Conservation (phyloP, 306 rosid genomes). For the Malus fusca region DNA sequence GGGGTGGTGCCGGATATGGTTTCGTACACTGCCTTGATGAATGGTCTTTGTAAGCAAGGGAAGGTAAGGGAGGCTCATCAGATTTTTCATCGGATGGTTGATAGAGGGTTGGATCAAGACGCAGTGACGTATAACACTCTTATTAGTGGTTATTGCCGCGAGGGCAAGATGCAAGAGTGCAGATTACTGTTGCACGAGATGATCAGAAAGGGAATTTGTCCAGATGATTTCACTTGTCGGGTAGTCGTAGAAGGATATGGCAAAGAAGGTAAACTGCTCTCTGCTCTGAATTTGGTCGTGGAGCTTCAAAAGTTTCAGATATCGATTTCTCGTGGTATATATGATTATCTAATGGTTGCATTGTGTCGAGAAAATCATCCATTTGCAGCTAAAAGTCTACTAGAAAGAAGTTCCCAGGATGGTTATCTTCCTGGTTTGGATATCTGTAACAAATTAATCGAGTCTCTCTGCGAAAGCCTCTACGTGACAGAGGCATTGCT, state of each 20-base stretch:
- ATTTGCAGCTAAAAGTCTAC: slow-evolving; percentile 68
- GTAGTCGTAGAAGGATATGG: slow-evolving; percentile 56
- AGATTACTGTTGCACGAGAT: slow-evolving; percentile 56
- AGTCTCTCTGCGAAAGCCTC: slow-evolving; percentile 46
- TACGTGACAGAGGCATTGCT: slow-evolving; percentile 44
- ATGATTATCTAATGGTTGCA: slow-evolving; percentile 45
- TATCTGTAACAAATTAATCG: slow-evolving; percentile 42
- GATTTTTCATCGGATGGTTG: slow-evolving; percentile 75
- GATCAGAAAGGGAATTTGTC: slow-evolving; percentile 53
- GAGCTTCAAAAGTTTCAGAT: slow-evolving; percentile 57
- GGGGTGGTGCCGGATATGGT: slow-evolving; percentile 69
- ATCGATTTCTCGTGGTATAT: slow-evolving; percentile 35
- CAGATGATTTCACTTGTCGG: slow-evolving; percentile 57
- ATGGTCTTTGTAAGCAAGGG: slow-evolving; percentile 71
- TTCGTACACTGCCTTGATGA: slow-evolving; percentile 66
- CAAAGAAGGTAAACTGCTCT: slow-evolving; percentile 51
- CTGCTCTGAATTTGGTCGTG: slow-evolving; percentile 65
- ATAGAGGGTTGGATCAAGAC: slow-evolving; percentile 64
- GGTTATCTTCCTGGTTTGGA: slow-evolving; percentile 36
- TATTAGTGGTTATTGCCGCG: slow-evolving; percentile 56
- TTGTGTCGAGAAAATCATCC: slow-evolving; percentile 70
- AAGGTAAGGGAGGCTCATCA: slow-evolving; percentile 78
- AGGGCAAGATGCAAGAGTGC: slow-evolving; percentile 49
- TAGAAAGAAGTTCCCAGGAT: slow-evolving; percentile 42
- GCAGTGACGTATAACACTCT: slow-evolving; percentile 61